Evolutionary conservation across 148 eudicot genomes (phyloP).

Genomic region (Nepenthes mirabilis): DNA sequence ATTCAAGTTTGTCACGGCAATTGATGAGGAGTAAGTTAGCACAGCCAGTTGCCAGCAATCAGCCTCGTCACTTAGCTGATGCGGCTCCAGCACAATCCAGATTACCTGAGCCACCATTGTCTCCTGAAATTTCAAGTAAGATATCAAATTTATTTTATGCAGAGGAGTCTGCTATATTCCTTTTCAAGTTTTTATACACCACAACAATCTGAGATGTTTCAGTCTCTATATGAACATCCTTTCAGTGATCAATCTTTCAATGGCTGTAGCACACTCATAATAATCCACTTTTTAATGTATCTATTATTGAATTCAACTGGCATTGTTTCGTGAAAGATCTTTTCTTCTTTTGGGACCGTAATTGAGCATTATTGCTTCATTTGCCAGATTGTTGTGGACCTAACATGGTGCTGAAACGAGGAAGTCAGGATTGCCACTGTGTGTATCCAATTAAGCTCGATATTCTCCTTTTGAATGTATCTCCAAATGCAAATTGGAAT

Average conservation of each 20-base stretch:
- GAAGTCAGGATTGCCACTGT: constrained; percentile 68
- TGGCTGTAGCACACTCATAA: too few species aligned
- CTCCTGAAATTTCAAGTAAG: constrained; percentile 65
- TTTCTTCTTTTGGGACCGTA: background rate
- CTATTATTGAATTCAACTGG: too few species aligned
- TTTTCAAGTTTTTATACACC: background rate
- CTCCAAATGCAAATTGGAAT: constrained; percentile 67
- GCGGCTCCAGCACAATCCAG: constrained; percentile 50
- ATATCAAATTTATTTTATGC: background rate
- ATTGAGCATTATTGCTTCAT: constrained; percentile 7
- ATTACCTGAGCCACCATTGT: constrained; percentile 70
- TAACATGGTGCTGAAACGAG: constrained; percentile 75
- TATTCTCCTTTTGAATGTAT: constrained; percentile 66
- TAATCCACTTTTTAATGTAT: too few species aligned
- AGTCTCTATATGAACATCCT: too few species aligned
- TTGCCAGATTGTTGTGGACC: constrained; percentile 78
- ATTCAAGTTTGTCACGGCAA: constrained; percentile 29
- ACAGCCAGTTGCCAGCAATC: constrained; percentile 22
- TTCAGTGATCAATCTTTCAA: too few species aligned
- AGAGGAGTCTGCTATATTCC: background rate
- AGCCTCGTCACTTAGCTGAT: constrained; percentile 31
- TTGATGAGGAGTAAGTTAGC: constrained; percentile 23
- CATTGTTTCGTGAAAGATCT: background rate
- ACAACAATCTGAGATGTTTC: background rate
- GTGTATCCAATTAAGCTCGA: constrained; percentile 88